Conservation (phyloP, 805 yeast species). For the Yamadazyma akitaensis region DNA sequence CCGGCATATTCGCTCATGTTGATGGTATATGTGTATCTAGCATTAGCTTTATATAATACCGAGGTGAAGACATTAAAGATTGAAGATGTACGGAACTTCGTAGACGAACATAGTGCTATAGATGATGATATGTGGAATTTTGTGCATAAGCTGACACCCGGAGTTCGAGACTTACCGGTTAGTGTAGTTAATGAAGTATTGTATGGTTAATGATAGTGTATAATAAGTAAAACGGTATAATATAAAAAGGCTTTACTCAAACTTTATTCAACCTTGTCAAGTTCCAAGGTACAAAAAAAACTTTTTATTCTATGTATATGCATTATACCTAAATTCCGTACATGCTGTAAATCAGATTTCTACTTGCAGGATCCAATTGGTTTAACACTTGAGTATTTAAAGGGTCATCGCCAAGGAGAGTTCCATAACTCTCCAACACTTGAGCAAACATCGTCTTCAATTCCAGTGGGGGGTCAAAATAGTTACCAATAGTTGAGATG, state of each 20-base stretch:
- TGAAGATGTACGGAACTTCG: slow-evolving; percentile 58
- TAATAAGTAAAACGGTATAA: slow-evolving; percentile 1
- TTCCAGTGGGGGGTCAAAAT: slow-evolving; percentile 47
- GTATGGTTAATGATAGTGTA: slow-evolving; percentile 27
- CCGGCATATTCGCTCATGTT: slow-evolving; percentile 69
- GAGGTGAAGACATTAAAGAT: slow-evolving; percentile 66
- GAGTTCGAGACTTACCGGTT: slow-evolving; percentile 83
- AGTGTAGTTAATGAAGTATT: slow-evolving; percentile 63
- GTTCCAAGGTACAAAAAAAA: too few relatives aligned
- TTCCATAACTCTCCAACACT: slow-evolving; percentile 44
- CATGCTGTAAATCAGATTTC: slow-evolving; percentile 17
- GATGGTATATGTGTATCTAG: slow-evolving; percentile 71
- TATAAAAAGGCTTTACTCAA: background rate
- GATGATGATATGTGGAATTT: slow-evolving; percentile 26
- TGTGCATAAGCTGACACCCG: slow-evolving; percentile 64
- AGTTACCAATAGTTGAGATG: slow-evolving; percentile 56
- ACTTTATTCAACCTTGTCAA: too few relatives aligned
- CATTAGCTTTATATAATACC: slow-evolving; percentile 67
- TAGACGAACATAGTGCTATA: slow-evolving; percentile 58
- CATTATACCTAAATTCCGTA: slow-evolving; percentile 16
- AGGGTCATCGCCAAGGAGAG: slow-evolving; percentile 42
- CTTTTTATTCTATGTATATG: background rate
- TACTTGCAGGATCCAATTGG: slow-evolving; percentile 30
- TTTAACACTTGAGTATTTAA: slow-evolving; percentile 31
- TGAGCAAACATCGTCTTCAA: slow-evolving; percentile 44